Evolutionary conservation across 2,329 filamentous ascomycete genomes (phyloP), one percentile per base, ranked within the genome.

Genomic region (Cladorrhinum sp.): DNA sequence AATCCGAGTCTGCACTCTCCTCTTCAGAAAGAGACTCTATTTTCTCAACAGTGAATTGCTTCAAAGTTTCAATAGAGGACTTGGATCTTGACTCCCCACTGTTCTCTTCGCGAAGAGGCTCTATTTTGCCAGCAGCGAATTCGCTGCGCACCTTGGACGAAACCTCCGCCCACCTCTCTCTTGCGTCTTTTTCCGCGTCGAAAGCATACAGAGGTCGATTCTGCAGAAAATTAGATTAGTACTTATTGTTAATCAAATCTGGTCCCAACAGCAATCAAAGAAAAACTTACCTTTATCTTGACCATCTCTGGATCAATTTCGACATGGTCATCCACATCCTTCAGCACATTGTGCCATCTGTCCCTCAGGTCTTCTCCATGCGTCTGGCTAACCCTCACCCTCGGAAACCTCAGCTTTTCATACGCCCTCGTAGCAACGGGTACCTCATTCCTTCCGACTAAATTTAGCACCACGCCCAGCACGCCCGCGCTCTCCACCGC

Each of bases 401-500:
- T 70, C 4, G 65, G 68, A 59, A 78, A 78, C 12, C 76, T 70
- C 18, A 79, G 66, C 62, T 78, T 79, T 65, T 78, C 76, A 57
- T 78, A 78, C 2, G 73, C 71, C 29, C 77, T 67, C 1, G 77
- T 78, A 61, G 75, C 76, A 60, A 78, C 67, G 1, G 73, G 68
- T 24, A 79, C 68, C 32, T 74, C 73, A 3, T 71, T 71, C 60
- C 76, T 77, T 13, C 75, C 41, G 12, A 74, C 75, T n/a, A 78
- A 63, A 57, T 75, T 73, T 53, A 81, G 66, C 62, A 77, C 79
- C 3, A 77, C 69, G 0, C 77, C 78, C 45, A 82, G 62, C 27
- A 78, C 77, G 2, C 73, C 78, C 0, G 74, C 79, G 65, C 82
- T 82, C 70, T 84, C 82, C 20, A 81, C 78, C 0, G 81, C 81